Conservation (phyloP, 2,329 filamentous ascomycete genomes). For the Onygenales sp. region DNA sequence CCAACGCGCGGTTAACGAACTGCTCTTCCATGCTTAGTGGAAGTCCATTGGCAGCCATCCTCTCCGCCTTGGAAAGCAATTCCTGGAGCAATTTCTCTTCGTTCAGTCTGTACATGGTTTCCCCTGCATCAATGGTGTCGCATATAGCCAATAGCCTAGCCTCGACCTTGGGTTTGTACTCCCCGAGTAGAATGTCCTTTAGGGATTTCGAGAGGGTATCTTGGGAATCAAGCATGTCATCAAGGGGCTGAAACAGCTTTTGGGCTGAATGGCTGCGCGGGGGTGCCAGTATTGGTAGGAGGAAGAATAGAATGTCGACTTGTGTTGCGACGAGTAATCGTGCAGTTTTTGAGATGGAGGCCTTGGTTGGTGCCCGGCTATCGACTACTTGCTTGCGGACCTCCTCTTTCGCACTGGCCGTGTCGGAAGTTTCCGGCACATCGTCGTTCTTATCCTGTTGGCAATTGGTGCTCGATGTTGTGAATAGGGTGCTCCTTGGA, state of each 20-base stretch:
- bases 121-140: slow-evolving; percentile 73
- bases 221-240: slow-evolving; percentile 40
- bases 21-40: slow-evolving; percentile 76
- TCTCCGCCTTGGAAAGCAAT: slow-evolving; percentile 61
- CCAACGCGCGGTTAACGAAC: slow-evolving; percentile 67
- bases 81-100: slow-evolving; percentile 58
- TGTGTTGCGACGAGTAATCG: slow-evolving; percentile 77
- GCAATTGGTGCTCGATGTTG: slow-evolving; percentile 14
- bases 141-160: slow-evolving; percentile 61
- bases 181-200: slow-evolving; percentile 28
- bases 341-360: slow-evolving; percentile 55
- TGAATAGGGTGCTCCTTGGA: slow-evolving; percentile 48
- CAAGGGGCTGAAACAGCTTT: slow-evolving; percentile 37
- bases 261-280: slow-evolving; percentile 24
- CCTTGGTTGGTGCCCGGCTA: slow-evolving; percentile 16
- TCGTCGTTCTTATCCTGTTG: background rate
- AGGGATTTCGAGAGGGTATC: slow-evolving; percentile 33
- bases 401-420: background rate
- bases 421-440: background rate
- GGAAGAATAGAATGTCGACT: slow-evolving; percentile 73
- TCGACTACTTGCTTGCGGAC: background rate
- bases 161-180: slow-evolving; percentile 44
- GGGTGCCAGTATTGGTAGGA: slow-evolving; percentile 61
- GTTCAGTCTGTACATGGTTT: slow-evolving; percentile 74
- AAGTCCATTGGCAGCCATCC: slow-evolving; percentile 55